Percentiles rank a stretch among this genome's conserved stretches.
Evolutionary conservation across 306 rosid species (phyloP).

Genomic region (Casuarina cunninghamiana): DNA sequence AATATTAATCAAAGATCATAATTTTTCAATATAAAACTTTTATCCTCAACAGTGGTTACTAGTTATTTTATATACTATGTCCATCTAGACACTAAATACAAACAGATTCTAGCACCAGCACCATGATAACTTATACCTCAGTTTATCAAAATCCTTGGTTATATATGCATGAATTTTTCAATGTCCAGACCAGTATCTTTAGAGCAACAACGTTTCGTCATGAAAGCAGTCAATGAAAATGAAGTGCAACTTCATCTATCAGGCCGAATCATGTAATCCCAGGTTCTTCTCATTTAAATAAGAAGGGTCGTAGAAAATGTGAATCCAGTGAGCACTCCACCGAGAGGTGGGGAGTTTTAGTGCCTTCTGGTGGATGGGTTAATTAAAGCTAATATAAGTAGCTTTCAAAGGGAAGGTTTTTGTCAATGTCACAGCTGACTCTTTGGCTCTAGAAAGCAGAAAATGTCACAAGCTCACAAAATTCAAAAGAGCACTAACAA

Average conservation of each 20-base stretch:
- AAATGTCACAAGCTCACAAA: neutral
- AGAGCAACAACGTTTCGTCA: neutral
- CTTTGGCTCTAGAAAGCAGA: neutral
- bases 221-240: neutral
- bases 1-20: too few species aligned
- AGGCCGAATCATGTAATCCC: neutral
- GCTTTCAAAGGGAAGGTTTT: neutral
- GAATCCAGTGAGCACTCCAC: neutral
- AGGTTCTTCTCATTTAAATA: neutral
- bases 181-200: neutral
- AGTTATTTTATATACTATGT: too few species aligned
- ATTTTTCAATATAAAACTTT: too few species aligned
- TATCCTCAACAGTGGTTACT: too few species aligned
- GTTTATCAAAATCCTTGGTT: neutral
- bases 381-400: neutral
- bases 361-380: neutral
- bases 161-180: neutral
- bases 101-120: too few species aligned
- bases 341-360: too few species aligned
- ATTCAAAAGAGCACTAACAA: neutral
- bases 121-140: neutral
- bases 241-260: neutral
- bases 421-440: constrained; percentile 5
- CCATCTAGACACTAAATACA: too few species aligned
- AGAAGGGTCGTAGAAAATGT: neutral